Conservation (phyloP, 1,284 basidiomycete species). For the Tilletia horrida region DNA sequence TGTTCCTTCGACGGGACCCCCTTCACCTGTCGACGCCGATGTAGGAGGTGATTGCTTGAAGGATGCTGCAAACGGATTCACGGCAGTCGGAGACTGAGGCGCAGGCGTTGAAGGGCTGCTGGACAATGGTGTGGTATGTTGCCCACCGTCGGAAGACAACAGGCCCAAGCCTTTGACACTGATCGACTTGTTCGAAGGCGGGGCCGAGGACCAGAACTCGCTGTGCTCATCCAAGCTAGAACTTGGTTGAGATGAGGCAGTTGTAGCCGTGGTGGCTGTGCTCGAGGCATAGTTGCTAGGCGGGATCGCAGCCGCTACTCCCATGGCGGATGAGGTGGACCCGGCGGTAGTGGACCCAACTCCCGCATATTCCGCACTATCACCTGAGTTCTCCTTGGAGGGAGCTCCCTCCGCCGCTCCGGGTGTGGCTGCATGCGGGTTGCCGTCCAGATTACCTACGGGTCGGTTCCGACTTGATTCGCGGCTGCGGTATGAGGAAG, state of each 20-base stretch:
- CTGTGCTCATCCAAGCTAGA: slow-evolving; percentile 4
- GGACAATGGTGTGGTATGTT: neutral
- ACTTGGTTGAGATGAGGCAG: slow-evolving; percentile 8
- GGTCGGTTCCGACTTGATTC: slow-evolving; percentile 16
- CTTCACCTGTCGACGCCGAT: neutral
- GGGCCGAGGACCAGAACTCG: slow-evolving; percentile 12
- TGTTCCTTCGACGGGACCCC: no score
- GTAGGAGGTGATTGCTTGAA: neutral
- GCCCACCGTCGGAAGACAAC: neutral
- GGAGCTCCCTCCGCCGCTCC: neutral
- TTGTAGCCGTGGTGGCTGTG: neutral
- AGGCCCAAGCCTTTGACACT: slow-evolving; percentile 1
- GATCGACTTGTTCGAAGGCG: neutral
- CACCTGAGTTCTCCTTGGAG: slow-evolving; percentile 1
- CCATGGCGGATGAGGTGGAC: neutral
- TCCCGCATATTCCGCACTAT: neutral
- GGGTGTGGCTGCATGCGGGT: neutral
- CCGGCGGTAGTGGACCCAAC: neutral
- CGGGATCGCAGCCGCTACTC: neutral
- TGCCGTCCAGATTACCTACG: neutral
- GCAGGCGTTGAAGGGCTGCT: slow-evolving; percentile 9
- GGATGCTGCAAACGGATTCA: neutral
- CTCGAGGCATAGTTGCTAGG: slow-evolving; percentile 4
- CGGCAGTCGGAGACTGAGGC: neutral
- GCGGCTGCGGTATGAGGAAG: slow-evolving; percentile 24